phyloP scores from a whole-genome alignment of 768 basidiomycete genomes.

The Leucocoprinus sp. region DNA sequence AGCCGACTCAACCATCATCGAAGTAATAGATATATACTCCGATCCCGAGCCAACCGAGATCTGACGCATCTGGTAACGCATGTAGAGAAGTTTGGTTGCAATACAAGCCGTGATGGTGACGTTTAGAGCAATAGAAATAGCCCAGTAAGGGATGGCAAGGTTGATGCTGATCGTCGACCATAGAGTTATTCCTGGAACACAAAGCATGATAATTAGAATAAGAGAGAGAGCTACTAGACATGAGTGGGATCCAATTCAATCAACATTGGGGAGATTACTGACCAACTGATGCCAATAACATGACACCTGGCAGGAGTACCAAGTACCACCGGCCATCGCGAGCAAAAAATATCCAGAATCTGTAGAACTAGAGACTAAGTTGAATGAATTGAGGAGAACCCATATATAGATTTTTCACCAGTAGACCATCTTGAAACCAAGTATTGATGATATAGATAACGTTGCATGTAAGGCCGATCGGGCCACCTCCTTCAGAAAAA shows the following conservation, averaged over 20 bases:
- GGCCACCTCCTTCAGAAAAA: constrained; percentile 6
- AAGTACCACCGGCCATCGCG: constrained; percentile 1
- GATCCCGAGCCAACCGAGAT: constrained; percentile 18
- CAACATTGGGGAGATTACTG: neutral
- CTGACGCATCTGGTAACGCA: constrained; percentile 16
- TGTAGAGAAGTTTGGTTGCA: constrained; percentile 24
- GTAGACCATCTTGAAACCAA: constrained; percentile 15
- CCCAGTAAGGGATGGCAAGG: constrained; percentile 28
- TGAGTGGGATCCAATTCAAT: neutral
- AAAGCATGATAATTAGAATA: constrained; percentile 9
- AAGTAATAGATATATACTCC: constrained; percentile 24
- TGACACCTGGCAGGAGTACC: constrained; percentile 4
- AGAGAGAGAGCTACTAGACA: constrained; percentile 9
- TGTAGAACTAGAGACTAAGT: constrained; percentile 9
- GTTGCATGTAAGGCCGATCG: constrained; percentile 12
- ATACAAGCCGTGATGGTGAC: constrained; percentile 29
- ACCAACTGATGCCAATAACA: constrained; percentile 13
- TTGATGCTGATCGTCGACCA: constrained; percentile 17
- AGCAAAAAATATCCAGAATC: constrained; percentile 13
- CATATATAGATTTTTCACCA: constrained; percentile 9
- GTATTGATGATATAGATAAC: constrained; percentile 14
- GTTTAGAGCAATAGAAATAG: constrained; percentile 29
- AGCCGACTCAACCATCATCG: constrained; percentile 31
- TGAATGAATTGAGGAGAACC: neutral
- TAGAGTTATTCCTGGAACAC: constrained; percentile 8